phyloP scores from a whole-genome alignment of 441 rosid genomes.

The Cnidoscolus chayamansa region DNA sequence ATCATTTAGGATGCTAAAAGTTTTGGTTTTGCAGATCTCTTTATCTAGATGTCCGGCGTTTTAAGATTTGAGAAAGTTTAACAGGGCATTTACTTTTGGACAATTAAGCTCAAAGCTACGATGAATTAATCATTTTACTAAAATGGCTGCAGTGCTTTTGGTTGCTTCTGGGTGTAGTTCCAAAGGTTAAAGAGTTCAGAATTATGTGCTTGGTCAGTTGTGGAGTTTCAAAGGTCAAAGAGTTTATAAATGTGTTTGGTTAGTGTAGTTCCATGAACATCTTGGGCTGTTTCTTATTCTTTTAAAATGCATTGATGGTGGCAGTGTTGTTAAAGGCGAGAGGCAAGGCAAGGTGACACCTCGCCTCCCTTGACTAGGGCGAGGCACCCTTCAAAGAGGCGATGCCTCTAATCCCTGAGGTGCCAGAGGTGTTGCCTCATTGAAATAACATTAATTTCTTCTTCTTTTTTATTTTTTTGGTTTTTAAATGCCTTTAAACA shows the following conservation, averaged over 20 bases:
- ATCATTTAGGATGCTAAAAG: background rate
- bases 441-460: no score
- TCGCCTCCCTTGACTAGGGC: no score
- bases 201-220: background rate
- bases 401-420: no score
- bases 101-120: background rate
- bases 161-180: background rate
- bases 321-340: background rate
- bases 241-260: background rate
- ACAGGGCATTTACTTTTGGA: background rate
- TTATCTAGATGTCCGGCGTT: background rate
- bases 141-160: background rate
- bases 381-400: no score
- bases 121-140: background rate
- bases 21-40: background rate
- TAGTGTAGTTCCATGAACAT: background rate
- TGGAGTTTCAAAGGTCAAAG: background rate
- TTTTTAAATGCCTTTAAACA: no score
- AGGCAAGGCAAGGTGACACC: no score
- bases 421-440: no score
- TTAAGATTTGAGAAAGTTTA: background rate
- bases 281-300: background rate
- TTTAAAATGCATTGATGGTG: background rate
- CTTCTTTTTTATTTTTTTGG: no score
- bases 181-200: background rate